Conservation (phyloP, 345 rosid genomes). For the Boechera stricta region DNA sequence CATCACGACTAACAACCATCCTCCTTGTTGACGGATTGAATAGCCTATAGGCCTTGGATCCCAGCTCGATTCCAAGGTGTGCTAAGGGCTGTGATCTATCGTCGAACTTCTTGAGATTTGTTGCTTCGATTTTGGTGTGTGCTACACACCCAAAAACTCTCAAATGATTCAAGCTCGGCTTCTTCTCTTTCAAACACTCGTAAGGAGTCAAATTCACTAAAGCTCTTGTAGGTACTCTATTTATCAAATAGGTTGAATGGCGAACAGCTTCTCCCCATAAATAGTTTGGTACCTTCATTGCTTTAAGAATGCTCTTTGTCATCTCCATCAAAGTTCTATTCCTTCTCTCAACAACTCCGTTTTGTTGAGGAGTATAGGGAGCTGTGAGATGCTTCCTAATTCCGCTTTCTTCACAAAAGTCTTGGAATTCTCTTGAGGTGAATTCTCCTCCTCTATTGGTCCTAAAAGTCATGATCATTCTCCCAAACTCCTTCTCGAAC, state of each 20-base stretch:
- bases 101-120: neutral
- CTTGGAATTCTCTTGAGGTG: too few species aligned
- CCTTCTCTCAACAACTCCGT: neutral
- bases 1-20: neutral
- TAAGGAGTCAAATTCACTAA: neutral
- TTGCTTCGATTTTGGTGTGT: neutral
- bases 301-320: neutral
- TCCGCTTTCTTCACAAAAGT: neutral
- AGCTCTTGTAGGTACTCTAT: neutral
- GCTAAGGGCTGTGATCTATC: neutral
- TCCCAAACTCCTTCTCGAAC: too few species aligned
- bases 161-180: neutral
- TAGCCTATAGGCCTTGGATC: neutral
- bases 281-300: neutral
- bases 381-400: neutral
- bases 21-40: neutral
- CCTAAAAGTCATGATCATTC: too few species aligned
- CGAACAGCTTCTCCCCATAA: neutral
- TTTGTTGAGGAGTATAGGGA: neutral
- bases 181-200: fast-evolving
- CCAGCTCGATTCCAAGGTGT: neutral
- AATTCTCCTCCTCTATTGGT: too few species aligned
- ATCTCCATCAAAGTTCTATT: neutral
- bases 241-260: too few species aligned
- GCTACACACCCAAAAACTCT: too few species aligned